Percentiles rank a stretch among this genome's conserved stretches.
Evolutionary conservation across 2,329 filamentous ascomycete genomes (phyloP).

Genomic region (Ophiocordyceps sinensis): DNA sequence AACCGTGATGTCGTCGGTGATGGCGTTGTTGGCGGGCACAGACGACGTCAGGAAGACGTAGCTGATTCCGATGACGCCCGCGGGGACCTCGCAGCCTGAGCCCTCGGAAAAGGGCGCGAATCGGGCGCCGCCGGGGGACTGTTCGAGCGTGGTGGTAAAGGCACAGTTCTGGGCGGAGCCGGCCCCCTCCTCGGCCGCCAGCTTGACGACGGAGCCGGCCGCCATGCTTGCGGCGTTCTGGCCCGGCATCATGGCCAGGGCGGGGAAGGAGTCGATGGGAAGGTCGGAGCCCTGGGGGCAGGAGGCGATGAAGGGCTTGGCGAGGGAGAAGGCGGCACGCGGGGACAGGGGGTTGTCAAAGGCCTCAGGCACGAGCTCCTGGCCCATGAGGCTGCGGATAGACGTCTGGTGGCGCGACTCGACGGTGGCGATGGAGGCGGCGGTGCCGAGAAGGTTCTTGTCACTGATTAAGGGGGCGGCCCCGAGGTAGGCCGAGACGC

Average conservation of each 20-base stretch:
- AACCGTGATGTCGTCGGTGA: conserved; percentile 49
- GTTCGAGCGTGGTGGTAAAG: conserved; percentile 48
- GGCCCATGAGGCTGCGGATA: conserved; percentile 45
- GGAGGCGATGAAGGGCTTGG: conserved; percentile 55
- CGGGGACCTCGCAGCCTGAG: conserved; percentile 44
- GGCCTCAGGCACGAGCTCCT: conserved; percentile 48
- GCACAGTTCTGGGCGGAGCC: conserved; percentile 38
- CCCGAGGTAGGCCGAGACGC: conserved; percentile 60
- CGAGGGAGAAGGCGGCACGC: conserved; percentile 58
- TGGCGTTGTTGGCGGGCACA: conserved; percentile 31
- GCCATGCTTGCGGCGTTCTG: conserved; percentile 23
- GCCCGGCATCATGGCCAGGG: conserved; percentile 34
- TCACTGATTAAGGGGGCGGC: conserved; percentile 51
- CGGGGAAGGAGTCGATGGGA: conserved; percentile 48
- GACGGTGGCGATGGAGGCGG: conserved; percentile 56
- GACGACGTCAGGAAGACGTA: conserved; percentile 52
- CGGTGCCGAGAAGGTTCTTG: conserved; percentile 46
- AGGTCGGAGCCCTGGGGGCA: conserved; percentile 53
- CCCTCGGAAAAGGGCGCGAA: conserved; percentile 41
- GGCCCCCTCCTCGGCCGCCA: conserved; percentile 35
- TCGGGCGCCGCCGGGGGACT: conserved; percentile 39
- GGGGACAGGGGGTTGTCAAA: conserved; percentile 58
- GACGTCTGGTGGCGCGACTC: conserved; percentile 63
- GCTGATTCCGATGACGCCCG: conserved; percentile 46
- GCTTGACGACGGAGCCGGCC: conserved; percentile 14